Percentiles rank a stretch among this genome's conserved stretches.
Evolutionary conservation across 1,284 basidiomycete genomes (phyloP).

Genomic region (Kalmanozyma brasiliensis): DNA sequence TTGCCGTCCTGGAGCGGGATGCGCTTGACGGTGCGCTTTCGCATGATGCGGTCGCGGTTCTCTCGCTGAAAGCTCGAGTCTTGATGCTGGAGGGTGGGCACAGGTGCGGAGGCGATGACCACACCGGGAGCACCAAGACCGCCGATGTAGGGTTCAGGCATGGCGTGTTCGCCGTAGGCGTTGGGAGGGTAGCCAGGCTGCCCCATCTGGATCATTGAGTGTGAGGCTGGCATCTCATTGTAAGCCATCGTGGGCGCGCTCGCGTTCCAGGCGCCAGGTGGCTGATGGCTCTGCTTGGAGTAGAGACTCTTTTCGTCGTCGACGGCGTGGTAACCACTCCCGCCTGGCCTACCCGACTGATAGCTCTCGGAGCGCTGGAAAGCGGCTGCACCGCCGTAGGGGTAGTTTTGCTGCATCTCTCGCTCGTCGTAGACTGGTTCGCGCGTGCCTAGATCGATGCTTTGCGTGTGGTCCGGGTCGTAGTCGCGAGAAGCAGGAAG

Average conservation of each 20-base stretch:
- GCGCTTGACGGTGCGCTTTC: slow-evolving; percentile 68
- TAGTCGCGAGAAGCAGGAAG: slow-evolving; percentile 15
- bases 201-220: slow-evolving; percentile 34
- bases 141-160: slow-evolving; percentile 24
- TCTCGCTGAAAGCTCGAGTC: slow-evolving; percentile 28
- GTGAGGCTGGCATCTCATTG: slow-evolving; percentile 22
- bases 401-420: slow-evolving; percentile 26
- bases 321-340: slow-evolving; percentile 15
- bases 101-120: slow-evolving; percentile 40
- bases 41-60: slow-evolving; percentile 52
- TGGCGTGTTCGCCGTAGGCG: slow-evolving; percentile 27
- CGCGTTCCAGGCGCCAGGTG: slow-evolving; percentile 20
- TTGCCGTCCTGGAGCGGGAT: slow-evolving; percentile 67
- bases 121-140: slow-evolving; percentile 37
- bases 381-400: slow-evolving; percentile 28
- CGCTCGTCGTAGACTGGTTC: slow-evolving; percentile 18
- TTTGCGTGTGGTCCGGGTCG: slow-evolving; percentile 21
- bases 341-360: slow-evolving; percentile 12
- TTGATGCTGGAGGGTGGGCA: slow-evolving; percentile 24
- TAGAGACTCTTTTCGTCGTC: slow-evolving; percentile 50
- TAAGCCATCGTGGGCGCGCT: slow-evolving; percentile 14
- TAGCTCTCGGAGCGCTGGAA: slow-evolving; percentile 40
- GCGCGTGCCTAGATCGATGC: slow-evolving; percentile 33
- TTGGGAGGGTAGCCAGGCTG: slow-evolving; percentile 36
- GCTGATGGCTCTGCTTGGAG: slow-evolving; percentile 34